A percentile compares a stretch with the other conserved stretches of the same genome.
Evolutionary conservation across 1,139 yeast species (phyloP).

Genomic region (Suhomyces coccinellae): DNA sequence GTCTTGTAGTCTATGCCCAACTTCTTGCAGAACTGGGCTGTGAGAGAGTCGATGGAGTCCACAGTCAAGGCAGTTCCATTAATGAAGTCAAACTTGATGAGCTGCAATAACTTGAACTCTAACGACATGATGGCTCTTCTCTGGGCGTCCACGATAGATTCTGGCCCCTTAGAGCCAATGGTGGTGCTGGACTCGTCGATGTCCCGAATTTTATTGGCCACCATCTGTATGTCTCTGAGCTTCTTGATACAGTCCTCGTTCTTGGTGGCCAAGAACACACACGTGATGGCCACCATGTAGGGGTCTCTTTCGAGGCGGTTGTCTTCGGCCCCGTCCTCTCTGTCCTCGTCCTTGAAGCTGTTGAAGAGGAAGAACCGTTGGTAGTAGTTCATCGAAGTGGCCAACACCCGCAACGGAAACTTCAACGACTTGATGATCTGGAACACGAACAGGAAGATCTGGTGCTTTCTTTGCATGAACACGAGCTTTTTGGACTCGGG

Average conservation of each 20-base stretch:
- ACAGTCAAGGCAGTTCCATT: slow-evolving; percentile 44
- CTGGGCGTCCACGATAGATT: slow-evolving; percentile 42
- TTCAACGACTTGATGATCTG: slow-evolving; percentile 55
- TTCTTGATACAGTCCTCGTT: slow-evolving; percentile 89
- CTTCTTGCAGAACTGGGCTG: slow-evolving; percentile 66
- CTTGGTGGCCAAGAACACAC: slow-evolving; percentile 79
- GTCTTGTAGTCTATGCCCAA: slow-evolving; percentile 46
- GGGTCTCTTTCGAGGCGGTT: slow-evolving; percentile 34
- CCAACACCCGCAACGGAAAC: slow-evolving; percentile 66
- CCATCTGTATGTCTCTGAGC: slow-evolving; percentile 56
- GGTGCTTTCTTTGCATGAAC: slow-evolving; percentile 53
- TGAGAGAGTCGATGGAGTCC: slow-evolving; percentile 60
- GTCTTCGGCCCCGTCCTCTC: slow-evolving; percentile 12
- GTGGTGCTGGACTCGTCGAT: slow-evolving; percentile 17
- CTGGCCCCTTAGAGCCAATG: slow-evolving; percentile 5
- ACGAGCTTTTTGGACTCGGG: slow-evolving; percentile 47
- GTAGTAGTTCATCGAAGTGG: slow-evolving; percentile 68
- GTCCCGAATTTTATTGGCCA: slow-evolving; percentile 44
- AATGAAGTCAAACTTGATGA: slow-evolving; percentile 74
- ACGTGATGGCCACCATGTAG: slow-evolving; percentile 64
- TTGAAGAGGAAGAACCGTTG: slow-evolving; percentile 71
- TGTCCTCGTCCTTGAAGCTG: slow-evolving; percentile 43
- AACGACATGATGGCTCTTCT: slow-evolving; percentile 53
- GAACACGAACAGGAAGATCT: slow-evolving; percentile 54
- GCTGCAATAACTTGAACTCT: slow-evolving; percentile 75